Evolutionary conservation across 2,329 filamentous ascomycete species (phyloP).

Genomic region (Pyrenophora seminiperda): DNA sequence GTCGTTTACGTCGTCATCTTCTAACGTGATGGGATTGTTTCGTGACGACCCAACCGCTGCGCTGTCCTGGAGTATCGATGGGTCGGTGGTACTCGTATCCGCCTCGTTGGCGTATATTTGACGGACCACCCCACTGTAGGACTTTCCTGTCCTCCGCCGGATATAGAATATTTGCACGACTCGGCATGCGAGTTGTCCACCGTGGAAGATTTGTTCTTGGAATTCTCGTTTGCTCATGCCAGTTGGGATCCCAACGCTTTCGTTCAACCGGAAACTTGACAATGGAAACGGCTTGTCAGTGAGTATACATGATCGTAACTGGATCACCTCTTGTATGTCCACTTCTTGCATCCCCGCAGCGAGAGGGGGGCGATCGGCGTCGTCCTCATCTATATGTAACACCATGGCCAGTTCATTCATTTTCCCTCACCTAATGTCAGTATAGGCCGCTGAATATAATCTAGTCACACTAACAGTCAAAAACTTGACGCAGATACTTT

Average conservation of each 20-base stretch:
- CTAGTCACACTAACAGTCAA: constrained; percentile 21
- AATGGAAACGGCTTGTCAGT: constrained; percentile 11
- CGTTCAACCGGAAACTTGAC: not conserved
- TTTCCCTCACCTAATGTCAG: constrained; percentile 21
- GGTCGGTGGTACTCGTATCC: not conserved
- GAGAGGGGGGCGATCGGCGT: not conserved
- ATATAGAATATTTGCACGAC: constrained; percentile 2
- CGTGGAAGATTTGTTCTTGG: constrained; percentile 5
- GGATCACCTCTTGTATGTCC: not conserved
- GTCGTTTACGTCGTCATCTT: not conserved
- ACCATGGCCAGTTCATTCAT: constrained; percentile 15
- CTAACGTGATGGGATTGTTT: not conserved
- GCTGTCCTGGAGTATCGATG: not conserved
- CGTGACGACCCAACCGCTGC: not conserved
- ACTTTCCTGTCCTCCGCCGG: not conserved
- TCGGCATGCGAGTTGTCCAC: constrained; percentile 2
- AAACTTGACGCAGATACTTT: constrained; percentile 23
- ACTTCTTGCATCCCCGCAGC: constrained; percentile 7
- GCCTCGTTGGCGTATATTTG: constrained; percentile 8
- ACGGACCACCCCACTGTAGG: constrained; percentile 11
- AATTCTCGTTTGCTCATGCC: not conserved
- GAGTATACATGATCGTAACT: not conserved
- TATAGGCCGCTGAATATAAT: not conserved
- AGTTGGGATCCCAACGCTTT: not conserved
- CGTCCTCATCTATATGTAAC: constrained; percentile 2